Evolutionary conservation across 2,329 filamentous ascomycete species (phyloP).

Genomic region (Trichoderma sp.): DNA sequence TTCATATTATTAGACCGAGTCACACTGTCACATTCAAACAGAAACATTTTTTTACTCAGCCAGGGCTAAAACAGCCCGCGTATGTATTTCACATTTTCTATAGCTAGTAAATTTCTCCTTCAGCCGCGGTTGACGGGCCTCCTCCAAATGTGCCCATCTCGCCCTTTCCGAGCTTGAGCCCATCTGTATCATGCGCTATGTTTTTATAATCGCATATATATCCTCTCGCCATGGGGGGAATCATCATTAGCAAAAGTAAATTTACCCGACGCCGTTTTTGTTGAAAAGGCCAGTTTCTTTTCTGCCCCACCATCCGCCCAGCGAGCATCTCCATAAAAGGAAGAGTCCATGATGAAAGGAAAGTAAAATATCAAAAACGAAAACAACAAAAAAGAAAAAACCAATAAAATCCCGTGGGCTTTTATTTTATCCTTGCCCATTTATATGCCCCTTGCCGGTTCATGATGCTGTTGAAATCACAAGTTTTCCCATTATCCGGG

Average conservation of each 20-base stretch:
- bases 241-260: constrained; percentile 44
- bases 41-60: neutral
- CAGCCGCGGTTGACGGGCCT: constrained; percentile 52
- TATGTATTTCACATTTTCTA: constrained; percentile 14
- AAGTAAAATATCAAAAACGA: neutral
- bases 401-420: constrained; percentile 35
- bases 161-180: constrained; percentile 8
- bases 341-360: constrained; percentile 30
- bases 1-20: neutral
- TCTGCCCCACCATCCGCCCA: constrained; percentile 40
- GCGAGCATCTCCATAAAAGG: constrained; percentile 34
- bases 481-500: constrained; percentile 44
- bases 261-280: constrained; percentile 44
- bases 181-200: neutral
- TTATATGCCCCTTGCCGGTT: constrained; percentile 45
- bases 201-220: constrained; percentile 29
- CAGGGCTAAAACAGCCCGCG: constrained; percentile 23
- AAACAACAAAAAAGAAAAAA: constrained; percentile 26
- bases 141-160: constrained; percentile 19
- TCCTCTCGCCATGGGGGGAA: constrained; percentile 40
- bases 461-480: constrained; percentile 52
- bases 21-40: neutral
- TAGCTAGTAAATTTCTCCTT: constrained; percentile 32
- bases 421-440: constrained; percentile 39
- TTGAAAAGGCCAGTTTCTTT: constrained; percentile 48